Base-by-base conservation (phyloP, 2,329 filamentous ascomycete genomes). In the Leptographium procerum region DNA sequence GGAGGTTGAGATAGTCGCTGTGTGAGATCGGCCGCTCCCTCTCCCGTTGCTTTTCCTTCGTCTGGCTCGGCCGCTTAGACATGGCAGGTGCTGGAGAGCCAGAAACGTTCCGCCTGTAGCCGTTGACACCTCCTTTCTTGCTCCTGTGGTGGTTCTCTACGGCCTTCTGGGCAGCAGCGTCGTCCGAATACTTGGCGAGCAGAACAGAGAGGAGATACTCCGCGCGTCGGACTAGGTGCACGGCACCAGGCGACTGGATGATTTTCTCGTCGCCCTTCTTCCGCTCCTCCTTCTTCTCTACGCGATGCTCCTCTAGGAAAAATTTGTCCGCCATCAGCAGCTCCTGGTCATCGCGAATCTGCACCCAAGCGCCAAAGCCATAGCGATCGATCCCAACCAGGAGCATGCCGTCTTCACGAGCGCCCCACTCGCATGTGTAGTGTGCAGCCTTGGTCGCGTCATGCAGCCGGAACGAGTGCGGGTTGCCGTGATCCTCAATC, bases 201-300 rank as follows among this genome's bases (percentile, higher is more conserved):
- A 99, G 76, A 1, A 99, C 91, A n/a, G 91, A 96, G 47, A 99
- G 79, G 16, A 99, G 81, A 68, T 99, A 99, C 68, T 97, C 94
- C 11, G 92, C 89, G 60, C 94, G 88, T 53, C 94, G 89, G 57
- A 97, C 92, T 51, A 99, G 84, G 69, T 99, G 94, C 31, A 99
- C 94, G 26, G 94, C 92, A n/a, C 94, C 94, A 4, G 94, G 94
- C 3, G 92, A 95, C 67, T 95, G 95, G 40, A 89, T 88, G 61
- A 86, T 85, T 66, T 89, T 91, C 59, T 86, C 87, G 22, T 89
- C 86, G 19, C 76, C 83, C 66, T 90, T 89, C 67, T 79, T 88
- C 40, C 94, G 87, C 71, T 96, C 91, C 66, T 94, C 91, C 70
- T 97, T 97, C 74, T 95, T 94, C 70, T 95, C 94, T 22, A 97